Conservation (phyloP, 495 filamentous ascomycete species). For the Trichoderma erinaceum region DNA sequence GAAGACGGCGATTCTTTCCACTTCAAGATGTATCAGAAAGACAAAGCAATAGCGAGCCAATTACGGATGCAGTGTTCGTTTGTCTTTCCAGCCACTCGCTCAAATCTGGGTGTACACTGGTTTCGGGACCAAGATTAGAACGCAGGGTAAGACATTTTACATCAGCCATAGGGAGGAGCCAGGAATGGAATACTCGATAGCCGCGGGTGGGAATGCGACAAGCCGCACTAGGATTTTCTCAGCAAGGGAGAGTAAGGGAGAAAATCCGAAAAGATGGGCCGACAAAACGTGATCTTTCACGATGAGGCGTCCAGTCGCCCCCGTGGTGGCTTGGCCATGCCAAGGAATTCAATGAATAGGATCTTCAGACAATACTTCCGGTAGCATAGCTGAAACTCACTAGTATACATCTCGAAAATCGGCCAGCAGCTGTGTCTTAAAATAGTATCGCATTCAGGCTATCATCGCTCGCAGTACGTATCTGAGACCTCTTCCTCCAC, state of each 20-base stretch:
- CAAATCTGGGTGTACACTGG: not conserved
- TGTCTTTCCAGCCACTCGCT: not conserved
- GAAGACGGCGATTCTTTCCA: not conserved
- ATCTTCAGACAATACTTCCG: not conserved
- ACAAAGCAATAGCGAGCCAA: not conserved
- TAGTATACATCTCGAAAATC: not conserved
- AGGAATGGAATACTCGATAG: constrained; percentile 1
- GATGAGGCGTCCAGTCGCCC: not conserved
- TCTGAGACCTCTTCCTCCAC: not conserved
- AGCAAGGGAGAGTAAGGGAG: not conserved
- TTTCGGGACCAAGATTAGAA: not conserved
- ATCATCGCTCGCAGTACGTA: not conserved
- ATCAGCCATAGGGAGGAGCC: not conserved
- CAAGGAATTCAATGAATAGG: not conserved
- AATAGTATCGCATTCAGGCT: not conserved
- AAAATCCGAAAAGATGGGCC: not conserved
- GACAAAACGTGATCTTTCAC: not conserved
- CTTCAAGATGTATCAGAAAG: not conserved
- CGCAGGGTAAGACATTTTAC: not conserved
- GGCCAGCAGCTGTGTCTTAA: not conserved
- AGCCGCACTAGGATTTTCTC: not conserved
- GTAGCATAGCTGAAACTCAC: not conserved
- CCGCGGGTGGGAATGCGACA: not conserved
- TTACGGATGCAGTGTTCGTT: not conserved
- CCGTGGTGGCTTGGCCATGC: not conserved